Percentiles rank a stretch among this genome's conserved stretches.
Conservation (phyloP, 352 stramenopile genomes). For the Globisporangium lucens region DNA sequence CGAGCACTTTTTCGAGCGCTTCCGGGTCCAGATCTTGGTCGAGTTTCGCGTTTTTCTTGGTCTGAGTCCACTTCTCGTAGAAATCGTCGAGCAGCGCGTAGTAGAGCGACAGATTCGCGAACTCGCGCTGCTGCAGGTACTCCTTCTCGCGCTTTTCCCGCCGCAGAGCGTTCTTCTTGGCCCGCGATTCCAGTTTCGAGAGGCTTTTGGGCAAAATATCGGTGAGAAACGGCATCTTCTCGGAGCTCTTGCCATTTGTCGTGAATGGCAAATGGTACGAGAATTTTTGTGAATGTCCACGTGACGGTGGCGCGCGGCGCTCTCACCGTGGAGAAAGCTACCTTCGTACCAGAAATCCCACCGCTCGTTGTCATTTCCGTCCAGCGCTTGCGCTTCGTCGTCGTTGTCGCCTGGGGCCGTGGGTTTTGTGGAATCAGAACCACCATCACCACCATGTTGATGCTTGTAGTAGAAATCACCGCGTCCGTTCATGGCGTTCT, state of each 20-base stretch:
- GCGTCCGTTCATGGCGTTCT: slow-evolving; percentile 57
- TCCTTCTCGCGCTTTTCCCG: slow-evolving; percentile 34
- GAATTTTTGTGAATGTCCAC: slow-evolving; percentile 37
- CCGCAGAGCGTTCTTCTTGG: slow-evolving; percentile 36
- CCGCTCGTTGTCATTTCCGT: slow-evolving; percentile 13
- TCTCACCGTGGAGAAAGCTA: slow-evolving; percentile 58
- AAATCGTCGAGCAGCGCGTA: slow-evolving; percentile 61
- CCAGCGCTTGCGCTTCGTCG: background rate
- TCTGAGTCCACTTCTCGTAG: slow-evolving; percentile 55
- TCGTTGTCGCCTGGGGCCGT: background rate
- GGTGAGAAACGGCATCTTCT: slow-evolving; percentile 58
- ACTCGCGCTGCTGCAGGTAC: slow-evolving; percentile 44
- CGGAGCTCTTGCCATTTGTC: slow-evolving; percentile 60
- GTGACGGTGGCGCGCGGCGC: slow-evolving; percentile 50
- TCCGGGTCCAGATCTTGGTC: slow-evolving; percentile 29
- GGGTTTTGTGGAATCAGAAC: background rate
- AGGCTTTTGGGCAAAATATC: slow-evolving; percentile 34
- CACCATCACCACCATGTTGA: background rate
- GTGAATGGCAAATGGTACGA: slow-evolving; percentile 46
- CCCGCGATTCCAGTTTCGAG: slow-evolving; percentile 31
- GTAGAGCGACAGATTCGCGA: slow-evolving; percentile 51
- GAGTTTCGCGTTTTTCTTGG: slow-evolving; percentile 33
- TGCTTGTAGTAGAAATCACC: slow-evolving; percentile 51
- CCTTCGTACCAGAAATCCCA: slow-evolving; percentile 79
- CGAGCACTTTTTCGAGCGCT: slow-evolving; percentile 23